Conservation (phyloP, 331 rosid genomes). For the Pyrus hybrid region DNA sequence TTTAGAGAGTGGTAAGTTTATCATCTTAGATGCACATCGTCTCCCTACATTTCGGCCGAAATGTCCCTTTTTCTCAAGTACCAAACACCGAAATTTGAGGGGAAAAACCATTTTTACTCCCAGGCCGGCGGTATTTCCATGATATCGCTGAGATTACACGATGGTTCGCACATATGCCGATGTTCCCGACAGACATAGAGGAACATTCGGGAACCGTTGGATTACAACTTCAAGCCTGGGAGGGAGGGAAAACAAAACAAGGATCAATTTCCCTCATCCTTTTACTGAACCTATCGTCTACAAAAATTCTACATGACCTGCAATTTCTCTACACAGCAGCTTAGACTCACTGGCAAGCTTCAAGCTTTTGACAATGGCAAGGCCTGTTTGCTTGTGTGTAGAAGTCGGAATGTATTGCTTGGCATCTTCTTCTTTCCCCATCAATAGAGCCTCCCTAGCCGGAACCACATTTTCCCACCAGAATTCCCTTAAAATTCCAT, state of each 20-base stretch:
- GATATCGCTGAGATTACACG: too few species aligned
- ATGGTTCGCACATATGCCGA: too few species aligned
- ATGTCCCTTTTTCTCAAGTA: too few species aligned
- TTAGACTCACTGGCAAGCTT: slow-evolving; percentile 65
- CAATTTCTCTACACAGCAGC: slow-evolving; percentile 69
- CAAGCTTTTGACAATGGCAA: slow-evolving; percentile 60
- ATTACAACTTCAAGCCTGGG: background rate
- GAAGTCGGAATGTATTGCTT: slow-evolving; percentile 50
- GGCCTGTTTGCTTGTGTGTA: slow-evolving; percentile 69
- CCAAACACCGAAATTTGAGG: too few species aligned
- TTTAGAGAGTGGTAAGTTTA: background rate
- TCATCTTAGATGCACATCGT: background rate
- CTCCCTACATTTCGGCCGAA: background rate
- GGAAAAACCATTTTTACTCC: too few species aligned
- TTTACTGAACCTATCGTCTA: slow-evolving; percentile 15
- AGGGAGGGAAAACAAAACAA: background rate
- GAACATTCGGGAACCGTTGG: background rate
- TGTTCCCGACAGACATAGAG: too few species aligned
- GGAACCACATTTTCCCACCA: slow-evolving; percentile 95
- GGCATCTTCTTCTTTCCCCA: slow-evolving; percentile 56
- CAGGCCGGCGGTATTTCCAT: too few species aligned
- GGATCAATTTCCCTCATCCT: slow-evolving; percentile 15
- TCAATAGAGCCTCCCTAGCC: slow-evolving; percentile 54
- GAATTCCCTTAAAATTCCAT: slow-evolving; percentile 58
- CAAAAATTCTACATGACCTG: slow-evolving; percentile 74